Percentiles rank a stretch among this genome's conserved stretches.
These are phyloP conservation scores for Ambrosiella xylebori DNA, from an alignment of 2,329 filamentous ascomycete genomes.

Conservation along the genomic window DNA sequence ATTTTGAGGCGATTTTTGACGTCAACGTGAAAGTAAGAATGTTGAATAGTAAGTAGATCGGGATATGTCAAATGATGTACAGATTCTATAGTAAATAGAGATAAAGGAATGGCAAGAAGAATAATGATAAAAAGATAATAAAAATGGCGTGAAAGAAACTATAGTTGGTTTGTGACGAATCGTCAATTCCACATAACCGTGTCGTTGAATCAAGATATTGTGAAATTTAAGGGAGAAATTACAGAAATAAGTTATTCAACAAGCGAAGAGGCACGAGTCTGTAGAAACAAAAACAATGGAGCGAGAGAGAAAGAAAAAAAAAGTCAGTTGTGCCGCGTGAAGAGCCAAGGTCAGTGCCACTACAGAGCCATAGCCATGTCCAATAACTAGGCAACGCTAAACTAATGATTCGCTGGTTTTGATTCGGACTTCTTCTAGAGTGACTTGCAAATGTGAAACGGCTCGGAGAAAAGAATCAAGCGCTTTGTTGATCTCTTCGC, in stretches of 20 bases:
- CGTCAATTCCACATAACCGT: background rate
- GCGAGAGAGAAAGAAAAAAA: background rate
- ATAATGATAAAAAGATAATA: background rate
- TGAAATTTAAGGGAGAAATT: background rate
- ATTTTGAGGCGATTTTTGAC: no score
- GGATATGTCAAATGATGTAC: background rate
- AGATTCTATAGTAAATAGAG: background rate
- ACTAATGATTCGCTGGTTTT: background rate
- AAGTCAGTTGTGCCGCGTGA: background rate
- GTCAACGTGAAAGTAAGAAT: no score
- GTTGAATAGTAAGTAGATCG: no score
- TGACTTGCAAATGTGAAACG: background rate
- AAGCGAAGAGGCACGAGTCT: background rate
- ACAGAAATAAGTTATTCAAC: background rate
- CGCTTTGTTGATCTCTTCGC: conserved; percentile 1
- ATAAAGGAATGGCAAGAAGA: background rate
- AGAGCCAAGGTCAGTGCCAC: background rate
- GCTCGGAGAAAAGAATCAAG: conserved; percentile 1
- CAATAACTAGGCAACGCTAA: background rate
- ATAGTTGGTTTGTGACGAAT: background rate
- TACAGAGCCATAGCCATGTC: background rate
- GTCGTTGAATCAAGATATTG: background rate
- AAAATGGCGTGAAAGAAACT: background rate
- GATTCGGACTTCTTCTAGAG: no score
- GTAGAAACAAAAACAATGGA: background rate